A percentile compares a stretch with the other conserved stretches of the same genome.
These are phyloP conservation scores for Hyphochytrium catenoides DNA, from an alignment of 352 stramenopile genomes.

Conservation along the genomic window DNA sequence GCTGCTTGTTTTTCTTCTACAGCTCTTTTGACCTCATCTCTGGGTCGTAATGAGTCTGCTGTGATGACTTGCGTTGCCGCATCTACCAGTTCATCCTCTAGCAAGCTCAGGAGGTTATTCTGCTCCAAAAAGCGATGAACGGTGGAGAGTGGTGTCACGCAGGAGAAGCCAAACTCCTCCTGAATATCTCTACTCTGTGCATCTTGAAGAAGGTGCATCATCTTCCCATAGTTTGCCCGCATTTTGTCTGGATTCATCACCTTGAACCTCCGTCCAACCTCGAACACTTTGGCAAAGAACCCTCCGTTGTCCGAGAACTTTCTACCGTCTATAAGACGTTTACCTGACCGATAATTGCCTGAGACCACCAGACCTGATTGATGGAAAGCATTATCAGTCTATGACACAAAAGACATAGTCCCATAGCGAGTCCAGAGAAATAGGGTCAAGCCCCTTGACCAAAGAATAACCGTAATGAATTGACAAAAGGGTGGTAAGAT, in stretches of 20 bases:
- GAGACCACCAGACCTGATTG: conserved; percentile 20
- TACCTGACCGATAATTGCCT: conserved; percentile 28
- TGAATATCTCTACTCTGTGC: conserved; percentile 39
- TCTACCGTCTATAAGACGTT: conserved; percentile 22
- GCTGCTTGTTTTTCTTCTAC: background rate
- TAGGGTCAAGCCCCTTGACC: conserved; percentile 9
- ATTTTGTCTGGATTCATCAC: conserved; percentile 74
- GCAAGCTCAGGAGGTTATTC: conserved; percentile 25
- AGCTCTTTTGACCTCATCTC: background rate
- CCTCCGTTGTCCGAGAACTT: conserved; percentile 43
- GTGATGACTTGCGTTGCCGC: no score
- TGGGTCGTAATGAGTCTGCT: no score
- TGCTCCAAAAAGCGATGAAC: conserved; percentile 45
- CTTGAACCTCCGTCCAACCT: conserved; percentile 79
- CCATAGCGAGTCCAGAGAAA: background rate
- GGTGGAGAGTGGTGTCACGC: conserved; percentile 30
- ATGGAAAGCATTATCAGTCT: conserved; percentile 4
- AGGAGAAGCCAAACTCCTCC: conserved; percentile 45
- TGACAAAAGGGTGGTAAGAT: conserved; percentile 7
- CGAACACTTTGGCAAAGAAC: conserved; percentile 56
- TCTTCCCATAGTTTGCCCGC: conserved; percentile 76
- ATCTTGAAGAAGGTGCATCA: conserved; percentile 82
- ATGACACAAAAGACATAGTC: conserved; percentile 1
- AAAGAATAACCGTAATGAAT: conserved; percentile 10
- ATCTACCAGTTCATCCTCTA: conserved; percentile 36